These are phyloP conservation scores for Mycena sanguinolenta DNA, from an alignment of 768 basidiomycete genomes.

Conservation along the genomic window DNA sequence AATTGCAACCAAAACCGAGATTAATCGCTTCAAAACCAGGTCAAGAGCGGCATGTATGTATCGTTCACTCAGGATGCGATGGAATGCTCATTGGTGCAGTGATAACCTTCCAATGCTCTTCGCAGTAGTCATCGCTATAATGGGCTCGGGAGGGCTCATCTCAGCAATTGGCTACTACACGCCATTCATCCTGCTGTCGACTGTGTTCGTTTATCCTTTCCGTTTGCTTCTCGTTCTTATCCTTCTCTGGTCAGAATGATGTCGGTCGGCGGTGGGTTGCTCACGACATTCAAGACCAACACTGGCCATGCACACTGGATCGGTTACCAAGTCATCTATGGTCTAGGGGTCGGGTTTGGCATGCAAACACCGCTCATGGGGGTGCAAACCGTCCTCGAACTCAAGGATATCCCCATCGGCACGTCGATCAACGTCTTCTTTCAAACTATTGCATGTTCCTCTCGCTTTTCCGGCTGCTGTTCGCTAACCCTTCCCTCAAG, in stretches of 20 bases:
- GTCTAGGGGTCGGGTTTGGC: not conserved
- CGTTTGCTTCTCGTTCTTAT: no score
- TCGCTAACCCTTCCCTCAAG: not conserved
- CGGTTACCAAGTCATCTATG: not conserved
- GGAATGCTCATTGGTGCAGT: not conserved
- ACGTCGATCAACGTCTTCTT: not conserved
- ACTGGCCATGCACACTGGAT: not conserved
- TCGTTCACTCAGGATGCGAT: not conserved
- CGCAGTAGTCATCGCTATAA: not conserved
- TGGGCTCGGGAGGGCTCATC: not conserved
- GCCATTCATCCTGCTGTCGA: not conserved
- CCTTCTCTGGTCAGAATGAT: no score
- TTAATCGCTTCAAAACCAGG: not conserved
- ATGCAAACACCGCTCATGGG: not conserved
- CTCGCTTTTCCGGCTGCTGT: not conserved
- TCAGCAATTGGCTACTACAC: not conserved
- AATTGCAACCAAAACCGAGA: no score
- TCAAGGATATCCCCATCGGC: not conserved
- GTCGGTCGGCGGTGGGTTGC: not conserved
- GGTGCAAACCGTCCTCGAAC: not conserved
- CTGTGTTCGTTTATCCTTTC: no score
- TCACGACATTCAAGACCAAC: not conserved
- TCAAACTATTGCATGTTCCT: not conserved
- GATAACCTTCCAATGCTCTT: constrained; percentile 2
- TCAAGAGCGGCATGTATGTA: not conserved